Evolutionary conservation across 345 rosid species (phyloP), one percentile per base, ranked within the genome.

Genomic region (Syzygium aqueum): DNA sequence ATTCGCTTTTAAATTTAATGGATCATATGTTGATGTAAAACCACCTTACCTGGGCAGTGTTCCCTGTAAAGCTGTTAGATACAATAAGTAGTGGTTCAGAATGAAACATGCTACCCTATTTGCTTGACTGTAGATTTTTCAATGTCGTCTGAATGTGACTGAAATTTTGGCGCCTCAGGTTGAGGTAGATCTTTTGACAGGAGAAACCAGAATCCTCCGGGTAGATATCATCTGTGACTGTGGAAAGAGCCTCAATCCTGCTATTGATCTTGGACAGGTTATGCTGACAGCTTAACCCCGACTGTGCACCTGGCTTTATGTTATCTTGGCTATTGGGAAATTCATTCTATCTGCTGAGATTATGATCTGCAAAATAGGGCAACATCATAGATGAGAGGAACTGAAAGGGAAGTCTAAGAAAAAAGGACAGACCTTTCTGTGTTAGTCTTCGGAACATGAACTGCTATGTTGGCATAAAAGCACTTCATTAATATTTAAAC

Each of bases 181-280:
- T 90, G 99, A 97, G 92, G 89, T 94, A 52, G 94, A 96, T 89
- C 92, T 97, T 91, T 89, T 96, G 67, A 96, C 98, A 3, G 99
- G 99, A 40, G 93, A 91, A 85, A 93, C 96, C 61, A 93, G 94
- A 77, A 93, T 95, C 89, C 90, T 96, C 92, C 94, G 90, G 87
- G 89, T 96, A 37, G 99, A 97, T 94, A 94, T 96, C 86, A 88
- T 94, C 84, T 96, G 96, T 78, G 99, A 96, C 87, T 95, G 97
- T 8, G 99, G 99, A 86, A 94, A 94, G 91, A 95, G 99, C 94
- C 96, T 97, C 88, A 97, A 96, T 84, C 99, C 99, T 85, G 97
- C 99, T 16, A 96, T 97, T 52, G 99, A 97, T 93, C 91, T 97
- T 90, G 99, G 99, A 91, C 99, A 97, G 97, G 99, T 96, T 63